Conservation (phyloP, 345 rosid genomes). For the Draba incana region DNA sequence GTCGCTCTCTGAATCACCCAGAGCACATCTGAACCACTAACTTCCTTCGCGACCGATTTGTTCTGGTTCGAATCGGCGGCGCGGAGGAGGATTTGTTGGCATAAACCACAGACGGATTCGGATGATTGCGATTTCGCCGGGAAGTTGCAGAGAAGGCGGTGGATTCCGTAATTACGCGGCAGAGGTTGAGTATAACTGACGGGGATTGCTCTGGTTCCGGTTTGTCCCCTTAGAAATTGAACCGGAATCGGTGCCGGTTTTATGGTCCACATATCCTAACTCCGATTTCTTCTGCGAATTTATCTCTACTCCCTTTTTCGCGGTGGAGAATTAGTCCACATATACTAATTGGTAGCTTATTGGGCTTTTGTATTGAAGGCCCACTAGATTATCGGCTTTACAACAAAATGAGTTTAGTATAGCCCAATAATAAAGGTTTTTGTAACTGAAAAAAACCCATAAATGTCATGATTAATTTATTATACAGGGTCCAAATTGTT, state of each 20-base stretch:
- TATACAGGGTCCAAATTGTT: too few relatives aligned
- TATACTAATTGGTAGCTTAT: background rate
- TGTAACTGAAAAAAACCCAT: too few relatives aligned
- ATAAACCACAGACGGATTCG: constrained; percentile 18
- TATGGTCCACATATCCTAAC: constrained; percentile 25
- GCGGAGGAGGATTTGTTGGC: constrained; percentile 26
- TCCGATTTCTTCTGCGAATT: background rate
- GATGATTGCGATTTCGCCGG: constrained; percentile 28
- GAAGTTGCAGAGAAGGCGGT: background rate
- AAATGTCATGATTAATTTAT: too few relatives aligned
- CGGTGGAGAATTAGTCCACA: constrained; percentile 23
- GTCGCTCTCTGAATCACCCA: constrained; percentile 67
- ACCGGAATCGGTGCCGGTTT: constrained; percentile 39
- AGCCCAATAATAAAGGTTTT: background rate
- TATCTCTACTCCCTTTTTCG: background rate
- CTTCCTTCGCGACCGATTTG: constrained; percentile 27
- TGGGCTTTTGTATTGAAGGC: constrained; percentile 24
- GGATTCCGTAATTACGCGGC: constrained; percentile 19
- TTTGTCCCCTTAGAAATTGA: constrained; percentile 13
- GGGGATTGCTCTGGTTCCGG: constrained; percentile 4
- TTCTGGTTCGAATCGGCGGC: constrained; percentile 4
- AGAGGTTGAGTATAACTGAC: constrained; percentile 13
- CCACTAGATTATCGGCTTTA: background rate
- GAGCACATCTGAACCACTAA: constrained; percentile 62
- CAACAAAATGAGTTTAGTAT: background rate